A percentile compares a stretch with the other conserved stretches of the same genome.
Evolutionary conservation across 2,329 filamentous ascomycete species (phyloP).

Genomic region (Calonectria leucothoes): DNA sequence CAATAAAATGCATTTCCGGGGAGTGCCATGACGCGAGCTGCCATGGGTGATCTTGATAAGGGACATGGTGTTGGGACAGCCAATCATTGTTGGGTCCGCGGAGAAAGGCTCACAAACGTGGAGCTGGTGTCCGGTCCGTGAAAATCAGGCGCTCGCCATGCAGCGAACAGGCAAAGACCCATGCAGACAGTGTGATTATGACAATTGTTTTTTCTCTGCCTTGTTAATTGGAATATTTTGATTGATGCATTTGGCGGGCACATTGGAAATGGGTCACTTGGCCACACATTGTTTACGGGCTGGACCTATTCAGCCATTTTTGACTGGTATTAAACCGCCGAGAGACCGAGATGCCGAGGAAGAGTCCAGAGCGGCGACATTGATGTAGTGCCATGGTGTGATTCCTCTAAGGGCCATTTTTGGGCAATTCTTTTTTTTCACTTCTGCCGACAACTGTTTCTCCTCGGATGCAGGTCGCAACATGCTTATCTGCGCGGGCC

Average conservation of each 20-base stretch:
- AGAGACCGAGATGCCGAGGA: not conserved
- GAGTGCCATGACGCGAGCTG: slow-evolving; percentile 20
- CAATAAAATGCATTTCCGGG: slow-evolving; percentile 39
- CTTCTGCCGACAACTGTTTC: slow-evolving; percentile 10
- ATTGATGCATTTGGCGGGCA: not conserved
- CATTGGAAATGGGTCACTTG: not conserved
- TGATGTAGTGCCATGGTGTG: not conserved
- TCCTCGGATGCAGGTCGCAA: slow-evolving; percentile 18
- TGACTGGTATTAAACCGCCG: not conserved
- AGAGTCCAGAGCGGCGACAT: not conserved
- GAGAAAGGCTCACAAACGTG: slow-evolving; percentile 35
- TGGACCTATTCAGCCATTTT: not conserved
- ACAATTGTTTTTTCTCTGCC: slow-evolving; percentile 6
- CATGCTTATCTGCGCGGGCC: slow-evolving; percentile 1
- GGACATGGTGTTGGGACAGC: slow-evolving; percentile 17
- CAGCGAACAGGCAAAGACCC: slow-evolving; percentile 36
- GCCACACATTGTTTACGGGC: too few species aligned
- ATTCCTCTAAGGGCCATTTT: not conserved
- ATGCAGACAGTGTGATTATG: slow-evolving; percentile 15
- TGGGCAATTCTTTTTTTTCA: not conserved
- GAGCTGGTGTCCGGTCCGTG: slow-evolving; percentile 9
- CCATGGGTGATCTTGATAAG: slow-evolving; percentile 38
- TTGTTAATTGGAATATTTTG: not conserved
- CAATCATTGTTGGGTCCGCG: slow-evolving; percentile 38
- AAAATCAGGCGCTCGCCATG: slow-evolving; percentile 33